Evolutionary conservation across 164 flowering plant species (phyloP).

Genomic region (Vitis cinerea): DNA sequence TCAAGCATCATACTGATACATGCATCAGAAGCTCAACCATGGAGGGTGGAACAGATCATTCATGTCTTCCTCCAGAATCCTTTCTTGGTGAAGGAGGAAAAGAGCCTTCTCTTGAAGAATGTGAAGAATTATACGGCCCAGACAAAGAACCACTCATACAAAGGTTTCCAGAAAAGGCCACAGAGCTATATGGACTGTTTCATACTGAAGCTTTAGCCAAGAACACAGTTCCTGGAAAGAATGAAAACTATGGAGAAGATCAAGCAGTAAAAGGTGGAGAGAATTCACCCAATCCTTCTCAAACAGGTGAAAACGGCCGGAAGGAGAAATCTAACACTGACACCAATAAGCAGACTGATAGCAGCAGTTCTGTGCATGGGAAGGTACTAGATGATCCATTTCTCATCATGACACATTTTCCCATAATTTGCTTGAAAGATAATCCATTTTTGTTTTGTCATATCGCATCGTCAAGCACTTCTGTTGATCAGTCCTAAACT

Average conservation of each 20-base stretch:
- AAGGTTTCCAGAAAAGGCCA: constrained; percentile 26
- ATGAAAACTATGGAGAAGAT: constrained; percentile 14
- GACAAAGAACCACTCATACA: constrained; percentile 57
- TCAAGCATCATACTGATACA: constrained; percentile 11
- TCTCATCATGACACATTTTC: neutral
- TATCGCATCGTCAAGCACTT: neutral
- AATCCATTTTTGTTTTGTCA: neutral
- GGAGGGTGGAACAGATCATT: constrained; percentile 21
- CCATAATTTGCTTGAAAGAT: too few species aligned
- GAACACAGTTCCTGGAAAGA: constrained; percentile 15
- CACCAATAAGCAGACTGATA: constrained; percentile 33
- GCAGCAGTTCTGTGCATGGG: constrained; percentile 33
- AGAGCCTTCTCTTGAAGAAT: constrained; percentile 65
- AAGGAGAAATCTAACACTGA: constrained; percentile 31
- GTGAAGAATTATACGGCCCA: constrained; percentile 84
- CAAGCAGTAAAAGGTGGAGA: constrained; percentile 24
- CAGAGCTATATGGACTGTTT: constrained; percentile 13
- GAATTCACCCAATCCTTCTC: constrained; percentile 27
- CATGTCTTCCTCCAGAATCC: constrained; percentile 23
- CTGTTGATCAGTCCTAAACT: constrained; percentile 2
- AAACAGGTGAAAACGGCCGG: constrained; percentile 25
- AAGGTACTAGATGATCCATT: constrained; percentile 45
- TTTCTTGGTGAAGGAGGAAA: constrained; percentile 33
- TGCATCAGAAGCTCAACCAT: constrained; percentile 17
- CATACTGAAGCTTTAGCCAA: constrained; percentile 19